Base-by-base conservation (phyloP, 2,329 filamentous ascomycete species). In the Fusarium chuoi region DNA sequence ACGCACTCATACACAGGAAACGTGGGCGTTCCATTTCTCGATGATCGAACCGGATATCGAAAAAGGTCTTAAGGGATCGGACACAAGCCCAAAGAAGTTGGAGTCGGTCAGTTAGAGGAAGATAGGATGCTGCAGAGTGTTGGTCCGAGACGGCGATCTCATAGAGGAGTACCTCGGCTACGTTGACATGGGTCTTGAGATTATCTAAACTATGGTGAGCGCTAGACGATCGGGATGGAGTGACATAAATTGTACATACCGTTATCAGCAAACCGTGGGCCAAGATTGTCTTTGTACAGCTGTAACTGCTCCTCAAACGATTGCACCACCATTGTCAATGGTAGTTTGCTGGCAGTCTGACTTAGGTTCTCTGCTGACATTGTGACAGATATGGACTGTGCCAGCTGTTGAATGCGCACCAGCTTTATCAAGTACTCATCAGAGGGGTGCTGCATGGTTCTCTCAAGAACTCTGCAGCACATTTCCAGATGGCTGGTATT, bases 131-230 rank as follows among this genome's bases (percentile, higher is more conserved):
- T 15, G 72, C 73, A 48, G 79, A 79, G 68, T 80, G 78, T 30
- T 78, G 72, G 7, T 86, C 85, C 8, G 83, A 82, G 35, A 88
- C 78, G 65, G 81, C 84, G 42, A 85, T 78, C 69, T 87, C 87
- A 70, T 85, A 86, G 24, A 88, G 79, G 8, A 88, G 82, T 14
- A 86, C 80, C 70, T 87, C 83, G 28, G 84, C 84, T 18, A 87
- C 81, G 68, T 82, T 77, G 14, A 86, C 48, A 70, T 88, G 86
- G 17, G 82, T 81, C 33, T 79, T 79, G 12, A 88, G 75, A 1
- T 81, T 78, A 6, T 80, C 85, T 86, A 46, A 9, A 39, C 39
- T 11, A 24, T 35, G 26, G 56, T 77, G 20, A 77, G 70, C 12
- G 26, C 28, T 6, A 45, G 30, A n/a, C 9, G 15, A 20, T 17